A percentile compares a stretch with the other conserved stretches of the same genome.
These are phyloP conservation scores for Cyclospora cayetanensis DNA, from an alignment of 169 alveolate genomes.

Conservation along the genomic window DNA sequence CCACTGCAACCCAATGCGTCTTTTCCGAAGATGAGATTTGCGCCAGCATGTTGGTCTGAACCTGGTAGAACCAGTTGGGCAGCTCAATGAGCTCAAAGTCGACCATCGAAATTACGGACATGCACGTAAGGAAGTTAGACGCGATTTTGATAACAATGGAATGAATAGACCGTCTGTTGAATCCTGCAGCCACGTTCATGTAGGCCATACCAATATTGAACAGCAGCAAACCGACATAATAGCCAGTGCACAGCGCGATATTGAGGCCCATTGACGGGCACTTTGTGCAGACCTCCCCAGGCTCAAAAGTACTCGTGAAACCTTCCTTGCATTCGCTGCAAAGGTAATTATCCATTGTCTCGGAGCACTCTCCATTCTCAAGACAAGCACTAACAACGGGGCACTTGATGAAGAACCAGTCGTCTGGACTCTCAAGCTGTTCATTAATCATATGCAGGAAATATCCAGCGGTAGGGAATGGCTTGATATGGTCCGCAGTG, in stretches of 20 bases:
- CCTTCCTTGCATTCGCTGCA: constrained; percentile 86
- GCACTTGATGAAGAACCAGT: constrained; percentile 84
- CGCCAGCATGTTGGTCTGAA: constrained; percentile 31
- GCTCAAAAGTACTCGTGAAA: constrained; percentile 81
- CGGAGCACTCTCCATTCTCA: constrained; percentile 79
- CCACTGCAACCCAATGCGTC: constrained; percentile 76
- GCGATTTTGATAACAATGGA: constrained; percentile 87
- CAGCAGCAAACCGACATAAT: constrained; percentile 77
- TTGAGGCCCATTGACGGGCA: constrained; percentile 79
- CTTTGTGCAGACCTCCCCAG: constrained; percentile 77
- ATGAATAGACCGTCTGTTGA: constrained; percentile 84
- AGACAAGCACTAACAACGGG: constrained; percentile 84
- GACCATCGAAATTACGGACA: constrained; percentile 80
- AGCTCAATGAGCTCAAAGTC: constrained; percentile 74
- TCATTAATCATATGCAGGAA: constrained; percentile 77
- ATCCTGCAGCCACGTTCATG: constrained; percentile 86
- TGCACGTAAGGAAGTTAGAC: constrained; percentile 82
- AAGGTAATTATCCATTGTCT: constrained; percentile 81
- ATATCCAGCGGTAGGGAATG: constrained; percentile 81
- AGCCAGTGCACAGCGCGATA: constrained; percentile 69
- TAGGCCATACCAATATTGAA: constrained; percentile 84
- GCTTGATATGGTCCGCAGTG: constrained; percentile 80
- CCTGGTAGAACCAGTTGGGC: constrained; percentile 75
- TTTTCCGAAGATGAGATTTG: constrained; percentile 35
- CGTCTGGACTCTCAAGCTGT: constrained; percentile 78